These are phyloP conservation scores for Jamesozyma lodderae DNA, from an alignment of 805 yeast species.

Conservation along the genomic window DNA sequence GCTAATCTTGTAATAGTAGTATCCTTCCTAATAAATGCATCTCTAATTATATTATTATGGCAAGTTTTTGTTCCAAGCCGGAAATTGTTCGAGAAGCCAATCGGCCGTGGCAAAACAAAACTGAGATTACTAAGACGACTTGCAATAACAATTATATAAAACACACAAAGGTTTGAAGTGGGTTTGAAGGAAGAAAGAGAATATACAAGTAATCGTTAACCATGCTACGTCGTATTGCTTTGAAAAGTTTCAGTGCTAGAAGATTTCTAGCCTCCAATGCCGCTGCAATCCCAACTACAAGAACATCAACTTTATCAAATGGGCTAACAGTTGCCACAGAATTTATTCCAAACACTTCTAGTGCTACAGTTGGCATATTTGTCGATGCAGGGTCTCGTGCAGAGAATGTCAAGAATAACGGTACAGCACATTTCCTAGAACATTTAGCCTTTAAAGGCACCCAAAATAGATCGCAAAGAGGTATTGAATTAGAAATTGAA, in stretches of 20 bases:
- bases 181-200: too few species aligned
- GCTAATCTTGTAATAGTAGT: too few species aligned
- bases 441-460: conserved; percentile 98
- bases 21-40: too few species aligned
- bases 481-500: conserved; percentile 87
- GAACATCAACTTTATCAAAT: conserved; percentile 70
- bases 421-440: conserved; percentile 96
- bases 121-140: too few species aligned
- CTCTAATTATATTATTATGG: too few species aligned
- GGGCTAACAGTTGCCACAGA: conserved; percentile 95
- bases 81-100: too few species aligned
- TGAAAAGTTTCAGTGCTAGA: not conserved
- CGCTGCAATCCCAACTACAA: conserved; percentile 10
- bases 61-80: too few species aligned
- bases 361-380: conserved; percentile 98
- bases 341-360: conserved; percentile 71
- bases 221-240: conserved; percentile 7
- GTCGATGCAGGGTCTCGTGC: conserved; percentile 98
- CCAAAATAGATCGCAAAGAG: conserved; percentile 62
- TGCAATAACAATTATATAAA: too few species aligned
- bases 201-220: too few species aligned
- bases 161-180: too few species aligned
- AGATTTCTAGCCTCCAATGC: conserved; percentile 2
- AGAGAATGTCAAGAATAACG: conserved; percentile 73
- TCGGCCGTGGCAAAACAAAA: too few species aligned